These are phyloP conservation scores for Lasiosphaeria hispida DNA, from an alignment of 495 filamentous ascomycete genomes.

Conservation along the genomic window DNA sequence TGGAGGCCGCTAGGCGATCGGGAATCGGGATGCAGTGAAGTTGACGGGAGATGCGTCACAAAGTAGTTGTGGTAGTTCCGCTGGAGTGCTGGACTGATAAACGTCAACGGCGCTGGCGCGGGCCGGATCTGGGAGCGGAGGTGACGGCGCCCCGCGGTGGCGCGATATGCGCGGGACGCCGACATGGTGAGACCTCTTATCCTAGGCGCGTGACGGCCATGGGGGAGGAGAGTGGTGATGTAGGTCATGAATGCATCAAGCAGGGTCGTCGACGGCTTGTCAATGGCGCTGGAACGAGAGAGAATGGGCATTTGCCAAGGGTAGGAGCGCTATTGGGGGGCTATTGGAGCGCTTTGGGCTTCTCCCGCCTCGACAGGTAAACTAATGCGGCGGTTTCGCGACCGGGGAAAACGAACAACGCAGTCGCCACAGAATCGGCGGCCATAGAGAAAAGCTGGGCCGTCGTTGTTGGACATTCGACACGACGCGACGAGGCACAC, in stretches of 20 bases:
- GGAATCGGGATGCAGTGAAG: conserved; percentile 88
- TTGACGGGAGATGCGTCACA: conserved; percentile 89
- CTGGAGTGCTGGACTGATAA: conserved; percentile 25
- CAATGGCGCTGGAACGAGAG: conserved; percentile 2
- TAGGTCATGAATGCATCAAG: conserved; percentile 46
- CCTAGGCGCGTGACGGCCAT: conserved; percentile 15
- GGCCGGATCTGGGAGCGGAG: conserved; percentile 14
- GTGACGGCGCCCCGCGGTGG: conserved; percentile 18
- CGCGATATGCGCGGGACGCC: conserved; percentile 12
- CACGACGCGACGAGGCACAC: no score
- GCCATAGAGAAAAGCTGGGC: no score
- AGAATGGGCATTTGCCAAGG: conserved; percentile 13
- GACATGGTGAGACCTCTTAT: conserved; percentile 15
- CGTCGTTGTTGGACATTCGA: no score
- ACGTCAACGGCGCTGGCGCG: conserved; percentile 5
- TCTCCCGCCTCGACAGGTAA: neutral
- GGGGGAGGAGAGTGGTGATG: conserved; percentile 45
- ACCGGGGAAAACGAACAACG: no score
- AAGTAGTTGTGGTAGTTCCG: conserved; percentile 93
- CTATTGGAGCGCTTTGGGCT: no score
- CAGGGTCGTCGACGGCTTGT: conserved; percentile 10
- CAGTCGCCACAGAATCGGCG: no score
- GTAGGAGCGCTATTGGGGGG: conserved; percentile 1
- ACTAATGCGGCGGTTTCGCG: neutral
- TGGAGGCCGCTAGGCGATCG: conserved; percentile 56